These are phyloP conservation scores for Leccinum griseonigrum DNA, from an alignment of 1,284 basidiomycete genomes.

Conservation along the genomic window DNA sequence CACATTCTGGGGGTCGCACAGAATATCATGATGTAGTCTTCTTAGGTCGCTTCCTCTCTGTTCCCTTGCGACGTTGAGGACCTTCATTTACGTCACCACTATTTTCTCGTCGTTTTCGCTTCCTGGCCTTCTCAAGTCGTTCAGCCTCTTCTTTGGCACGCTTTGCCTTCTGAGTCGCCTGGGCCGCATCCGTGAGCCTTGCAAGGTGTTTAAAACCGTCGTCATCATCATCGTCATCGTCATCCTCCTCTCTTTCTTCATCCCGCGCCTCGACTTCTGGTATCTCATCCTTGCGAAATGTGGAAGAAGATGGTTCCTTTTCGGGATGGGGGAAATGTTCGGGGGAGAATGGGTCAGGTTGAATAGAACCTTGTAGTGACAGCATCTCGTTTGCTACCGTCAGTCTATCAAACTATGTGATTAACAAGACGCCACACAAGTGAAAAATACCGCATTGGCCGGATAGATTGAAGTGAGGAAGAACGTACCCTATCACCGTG, in stretches of 20 bases:
- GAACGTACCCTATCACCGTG: conserved; percentile 81
- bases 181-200: conserved; percentile 30
- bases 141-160: conserved; percentile 35
- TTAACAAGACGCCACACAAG: conserved; percentile 3
- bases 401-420: conserved; percentile 50
- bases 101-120: conserved; percentile 32
- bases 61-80: conserved; percentile 13
- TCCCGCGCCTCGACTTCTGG: conserved; percentile 28
- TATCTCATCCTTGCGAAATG: conserved; percentile 11
- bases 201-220: conserved; percentile 42
- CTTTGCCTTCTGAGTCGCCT: conserved; percentile 29
- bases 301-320: conserved; percentile 6
- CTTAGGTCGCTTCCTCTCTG: conserved; percentile 17
- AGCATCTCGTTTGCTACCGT: conserved; percentile 96
- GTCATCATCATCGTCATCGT: conserved; percentile 30
- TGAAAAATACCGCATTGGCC: background rate
- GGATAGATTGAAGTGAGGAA: background rate
- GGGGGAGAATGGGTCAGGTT: conserved; percentile 80
- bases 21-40: conserved; percentile 10
- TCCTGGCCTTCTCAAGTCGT: conserved; percentile 32
- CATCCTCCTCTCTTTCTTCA: conserved; percentile 24
- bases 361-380: conserved; percentile 88
- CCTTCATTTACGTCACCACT: conserved; percentile 1
- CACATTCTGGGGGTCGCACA: background rate
- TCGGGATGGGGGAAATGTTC: conserved; percentile 44